Percentiles rank a stretch among this genome's conserved stretches.
Conservation (phyloP, 345 rosid species). For the Rhizophora apiculata region DNA sequence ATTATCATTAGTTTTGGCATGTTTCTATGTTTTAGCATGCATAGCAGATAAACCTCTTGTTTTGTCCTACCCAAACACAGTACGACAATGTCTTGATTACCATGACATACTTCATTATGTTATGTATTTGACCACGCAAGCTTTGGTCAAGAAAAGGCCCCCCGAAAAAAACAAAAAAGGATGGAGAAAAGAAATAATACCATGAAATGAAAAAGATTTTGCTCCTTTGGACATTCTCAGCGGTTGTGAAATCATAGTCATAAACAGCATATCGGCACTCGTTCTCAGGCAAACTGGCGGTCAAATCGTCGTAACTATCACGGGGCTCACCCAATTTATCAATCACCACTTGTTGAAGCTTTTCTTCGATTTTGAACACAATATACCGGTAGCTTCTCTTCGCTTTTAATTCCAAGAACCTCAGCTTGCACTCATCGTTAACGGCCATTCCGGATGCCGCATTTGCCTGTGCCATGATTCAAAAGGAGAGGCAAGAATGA, state of each 20-base stretch:
- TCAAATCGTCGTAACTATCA: constrained; percentile 15
- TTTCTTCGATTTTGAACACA: constrained; percentile 28
- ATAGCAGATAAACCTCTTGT: too few species aligned
- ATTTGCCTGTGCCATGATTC: constrained; percentile 12
- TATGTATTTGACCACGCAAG: too few species aligned
- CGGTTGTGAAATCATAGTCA: constrained; percentile 30
- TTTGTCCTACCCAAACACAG: too few species aligned
- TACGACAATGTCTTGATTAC: too few species aligned
- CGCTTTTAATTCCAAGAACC: constrained; percentile 23
- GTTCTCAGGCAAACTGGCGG: constrained; percentile 21
- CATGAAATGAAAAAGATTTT: constrained; percentile 29
- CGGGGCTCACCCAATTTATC: constrained; percentile 19
- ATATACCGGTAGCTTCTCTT: constrained; percentile 28
- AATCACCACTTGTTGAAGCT: constrained; percentile 19
- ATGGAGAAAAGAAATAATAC: not conserved
- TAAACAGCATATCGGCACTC: constrained; percentile 33
- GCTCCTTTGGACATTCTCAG: constrained; percentile 25
- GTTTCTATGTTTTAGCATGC: too few species aligned
- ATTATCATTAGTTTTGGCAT: too few species aligned
- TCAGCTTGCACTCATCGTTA: constrained; percentile 26
- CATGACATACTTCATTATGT: too few species aligned
- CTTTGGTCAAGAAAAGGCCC: too few species aligned
- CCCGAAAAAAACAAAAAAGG: too few species aligned
- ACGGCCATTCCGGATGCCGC: constrained; percentile 28
- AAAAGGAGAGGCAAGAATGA: too few species aligned